phyloP scores from a whole-genome alignment of 495 filamentous ascomycete genomes.

The Talaromyces wortmannii region DNA sequence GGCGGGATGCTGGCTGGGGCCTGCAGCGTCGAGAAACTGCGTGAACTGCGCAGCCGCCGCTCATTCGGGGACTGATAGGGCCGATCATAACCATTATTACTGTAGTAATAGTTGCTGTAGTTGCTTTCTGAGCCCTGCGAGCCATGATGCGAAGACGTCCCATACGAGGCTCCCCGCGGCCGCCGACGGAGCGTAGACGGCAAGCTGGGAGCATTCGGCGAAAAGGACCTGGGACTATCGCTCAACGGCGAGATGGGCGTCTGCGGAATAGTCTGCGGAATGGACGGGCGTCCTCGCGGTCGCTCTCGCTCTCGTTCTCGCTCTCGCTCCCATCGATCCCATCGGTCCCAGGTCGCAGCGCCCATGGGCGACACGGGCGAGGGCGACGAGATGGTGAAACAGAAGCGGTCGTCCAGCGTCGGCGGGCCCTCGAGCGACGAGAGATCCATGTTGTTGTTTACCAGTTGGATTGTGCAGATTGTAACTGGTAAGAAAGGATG shows the following conservation, averaged over 20 bases:
- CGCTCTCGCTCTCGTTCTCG: neutral
- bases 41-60: neutral
- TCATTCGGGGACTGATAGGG: neutral
- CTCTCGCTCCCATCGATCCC: too few relatives aligned
- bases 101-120: too few relatives aligned
- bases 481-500: neutral
- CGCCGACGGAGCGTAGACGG: too few relatives aligned
- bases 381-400: neutral
- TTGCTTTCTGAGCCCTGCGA: neutral
- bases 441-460: constrained; percentile 9
- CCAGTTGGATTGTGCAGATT: neutral
- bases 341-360: neutral
- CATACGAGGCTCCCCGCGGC: too few relatives aligned
- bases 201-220: too few relatives aligned
- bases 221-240: neutral
- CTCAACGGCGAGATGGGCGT: neutral
- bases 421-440: constrained; percentile 33
- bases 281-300: neutral
- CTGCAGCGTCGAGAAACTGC: neutral
- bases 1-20: neutral
- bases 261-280: neutral
- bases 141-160: neutral
- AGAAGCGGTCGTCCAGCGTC: constrained; percentile 13
- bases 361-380: constrained; percentile 2
- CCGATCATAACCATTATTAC: too few relatives aligned